Evolutionary conservation across 306 rosid species (phyloP).

Genomic region (Casuarina equisetifolia): DNA sequence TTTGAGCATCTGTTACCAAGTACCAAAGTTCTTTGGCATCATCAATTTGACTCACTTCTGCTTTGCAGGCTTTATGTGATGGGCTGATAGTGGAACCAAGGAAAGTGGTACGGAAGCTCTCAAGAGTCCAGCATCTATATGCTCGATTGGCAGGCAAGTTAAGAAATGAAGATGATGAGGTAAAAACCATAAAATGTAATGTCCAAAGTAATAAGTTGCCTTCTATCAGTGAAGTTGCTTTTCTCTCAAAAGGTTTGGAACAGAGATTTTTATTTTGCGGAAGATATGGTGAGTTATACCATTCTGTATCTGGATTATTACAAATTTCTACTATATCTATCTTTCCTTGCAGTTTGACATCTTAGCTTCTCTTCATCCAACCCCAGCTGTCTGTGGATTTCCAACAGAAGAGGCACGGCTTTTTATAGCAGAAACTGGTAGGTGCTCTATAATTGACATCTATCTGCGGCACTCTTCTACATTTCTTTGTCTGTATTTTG

Average conservation of each 20-base stretch:
- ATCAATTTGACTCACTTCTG: slow-evolving; percentile 9
- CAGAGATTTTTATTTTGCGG: slow-evolving; percentile 5
- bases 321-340: slow-evolving; percentile 14
- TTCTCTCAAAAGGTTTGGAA: slow-evolving; percentile 10
- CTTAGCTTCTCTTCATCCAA: slow-evolving; percentile 90
- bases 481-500: background rate
- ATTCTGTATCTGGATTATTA: background rate
- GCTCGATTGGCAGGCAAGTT: slow-evolving; percentile 70
- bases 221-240: background rate
- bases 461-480: background rate
- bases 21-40: background rate
- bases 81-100: slow-evolving; percentile 61
- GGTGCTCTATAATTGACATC: background rate
- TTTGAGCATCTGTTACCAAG: background rate
- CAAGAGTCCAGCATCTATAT: slow-evolving; percentile 84
- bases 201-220: slow-evolving; percentile 5
- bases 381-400: slow-evolving; percentile 96
- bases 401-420: slow-evolving; percentile 87
- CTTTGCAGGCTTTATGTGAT: slow-evolving; percentile 68
- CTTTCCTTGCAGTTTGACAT: slow-evolving; percentile 58
- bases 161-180: slow-evolving; percentile 87
- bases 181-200: slow-evolving; percentile 30
- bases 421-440: slow-evolving; percentile 86
- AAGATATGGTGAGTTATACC: background rate
- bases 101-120: slow-evolving; percentile 74